Conservation (phyloP, 768 basidiomycete species). For the Gymnopilus dilepis region DNA sequence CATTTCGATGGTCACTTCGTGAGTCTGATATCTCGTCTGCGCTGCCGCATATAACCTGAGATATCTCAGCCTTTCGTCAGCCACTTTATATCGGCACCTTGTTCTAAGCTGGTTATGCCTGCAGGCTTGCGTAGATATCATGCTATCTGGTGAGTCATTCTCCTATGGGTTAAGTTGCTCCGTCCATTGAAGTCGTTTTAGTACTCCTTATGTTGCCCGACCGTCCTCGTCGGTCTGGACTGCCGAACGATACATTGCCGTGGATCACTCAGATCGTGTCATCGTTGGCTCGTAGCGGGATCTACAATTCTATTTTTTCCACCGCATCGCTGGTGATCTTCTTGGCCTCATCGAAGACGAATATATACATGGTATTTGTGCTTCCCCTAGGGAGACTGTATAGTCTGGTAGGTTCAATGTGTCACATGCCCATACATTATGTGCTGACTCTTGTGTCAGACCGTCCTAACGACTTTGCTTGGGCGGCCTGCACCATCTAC, state of each 20-base stretch:
- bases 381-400: constrained; percentile 48
- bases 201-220: not conserved
- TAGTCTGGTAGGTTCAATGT: constrained; percentile 43
- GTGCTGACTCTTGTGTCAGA: too few species aligned
- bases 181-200: not conserved
- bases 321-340: constrained; percentile 38
- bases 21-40: not conserved
- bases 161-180: not conserved
- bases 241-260: not conserved
- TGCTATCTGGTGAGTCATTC: not conserved
- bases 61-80: not conserved
- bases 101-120: constrained; percentile 4
- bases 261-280: not conserved
- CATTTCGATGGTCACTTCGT: constrained; percentile 25
- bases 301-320: constrained; percentile 41
- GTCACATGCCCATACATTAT: too few species aligned
- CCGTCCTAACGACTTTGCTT: constrained; percentile 24
- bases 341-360: constrained; percentile 30
- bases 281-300: constrained; percentile 37
- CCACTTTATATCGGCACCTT: constrained; percentile 4
- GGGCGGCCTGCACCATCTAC: not conserved
- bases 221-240: not conserved
- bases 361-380: constrained; percentile 43
- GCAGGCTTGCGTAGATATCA: constrained; percentile 5
- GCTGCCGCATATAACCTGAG: not conserved